Percentiles rank a stretch among this genome's conserved stretches.
Conservation (phyloP, 345 rosid species). For the Gossypium australe region DNA sequence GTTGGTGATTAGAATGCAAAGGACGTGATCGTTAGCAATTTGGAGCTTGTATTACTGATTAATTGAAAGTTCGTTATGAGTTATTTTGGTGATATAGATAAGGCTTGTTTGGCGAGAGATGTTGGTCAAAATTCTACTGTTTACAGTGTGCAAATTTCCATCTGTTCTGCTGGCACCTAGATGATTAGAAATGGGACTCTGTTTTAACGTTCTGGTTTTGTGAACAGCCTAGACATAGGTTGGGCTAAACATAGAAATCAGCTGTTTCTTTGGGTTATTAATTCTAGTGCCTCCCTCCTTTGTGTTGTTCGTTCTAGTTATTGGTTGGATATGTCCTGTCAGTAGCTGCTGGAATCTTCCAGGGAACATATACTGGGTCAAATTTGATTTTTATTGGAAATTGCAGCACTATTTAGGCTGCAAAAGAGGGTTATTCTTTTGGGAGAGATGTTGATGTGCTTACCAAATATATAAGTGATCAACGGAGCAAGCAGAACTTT, state of each 20-base stretch:
- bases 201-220: neutral
- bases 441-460: conserved; percentile 17
- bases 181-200: conserved; percentile 5
- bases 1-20: neutral
- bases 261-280: conserved; percentile 13
- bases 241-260: conserved; percentile 3
- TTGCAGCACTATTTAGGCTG: conserved; percentile 1
- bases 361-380: conserved; percentile 6
- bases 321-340: conserved; percentile 9
- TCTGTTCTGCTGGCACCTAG: conserved; percentile 4
- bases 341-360: conserved; percentile 15
- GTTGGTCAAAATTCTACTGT: neutral
- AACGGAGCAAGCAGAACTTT: conserved; percentile 5
- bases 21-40: neutral
- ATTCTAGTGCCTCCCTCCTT: conserved; percentile 14
- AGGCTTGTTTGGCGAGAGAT: neutral
- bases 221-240: conserved; percentile 22
- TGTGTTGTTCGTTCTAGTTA: conserved; percentile 11
- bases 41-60: conserved; percentile 3
- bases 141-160: neutral
- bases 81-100: neutral
- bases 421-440: conserved; percentile 13
- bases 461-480: neutral
- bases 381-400: conserved; percentile 12
- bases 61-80: neutral